A percentile compares a stretch with the other conserved stretches of the same genome.
Evolutionary conservation across 2,329 filamentous ascomycete species (phyloP).

Genomic region (Shiraia sp.): DNA sequence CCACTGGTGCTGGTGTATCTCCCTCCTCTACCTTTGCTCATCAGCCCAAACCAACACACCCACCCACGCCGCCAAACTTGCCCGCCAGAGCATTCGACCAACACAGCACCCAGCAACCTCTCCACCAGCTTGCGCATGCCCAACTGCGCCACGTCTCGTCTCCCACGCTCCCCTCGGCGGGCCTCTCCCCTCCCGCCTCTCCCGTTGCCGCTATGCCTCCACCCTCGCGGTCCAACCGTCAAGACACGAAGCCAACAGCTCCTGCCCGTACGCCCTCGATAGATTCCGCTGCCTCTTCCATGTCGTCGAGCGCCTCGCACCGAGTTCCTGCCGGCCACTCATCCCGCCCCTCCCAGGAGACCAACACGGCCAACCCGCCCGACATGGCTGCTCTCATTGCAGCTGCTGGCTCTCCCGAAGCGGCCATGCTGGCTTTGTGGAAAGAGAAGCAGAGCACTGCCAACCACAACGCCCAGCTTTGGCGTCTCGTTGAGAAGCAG

Average conservation of each 20-base stretch:
- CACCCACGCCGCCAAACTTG: constrained; percentile 11
- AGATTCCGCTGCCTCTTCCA: constrained; percentile 82
- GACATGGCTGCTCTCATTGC: constrained; percentile 81
- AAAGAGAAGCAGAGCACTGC: constrained; percentile 90
- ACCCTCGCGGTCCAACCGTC: constrained; percentile 40
- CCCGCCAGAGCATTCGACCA: constrained; percentile 16
- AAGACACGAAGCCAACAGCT: constrained; percentile 32
- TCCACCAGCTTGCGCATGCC: constrained; percentile 35
- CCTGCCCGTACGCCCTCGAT: constrained; percentile 80
- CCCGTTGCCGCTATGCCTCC: constrained; percentile 41
- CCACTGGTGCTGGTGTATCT: too few species aligned
- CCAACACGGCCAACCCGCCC: constrained; percentile 58
- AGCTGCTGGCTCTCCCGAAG: constrained; percentile 85
- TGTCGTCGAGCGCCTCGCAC: constrained; percentile 48
- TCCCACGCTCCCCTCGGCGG: constrained; percentile 35
- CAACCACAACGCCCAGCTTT: constrained; percentile 89
- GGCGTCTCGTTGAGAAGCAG: constrained; percentile 96
- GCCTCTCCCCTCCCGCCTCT: constrained; percentile 39
- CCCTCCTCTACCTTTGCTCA: constrained; percentile 15
- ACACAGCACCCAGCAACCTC: constrained; percentile 6
- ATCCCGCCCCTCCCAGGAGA: constrained; percentile 61
- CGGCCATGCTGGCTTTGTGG: constrained; percentile 82
- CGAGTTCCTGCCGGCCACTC: constrained; percentile 63
- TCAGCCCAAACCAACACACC: constrained; percentile 9
- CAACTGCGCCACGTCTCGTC: constrained; percentile 42